These are phyloP conservation scores for Apiotrichum gracile DNA, from an alignment of 1,284 basidiomycete genomes.

Conservation along the genomic window DNA sequence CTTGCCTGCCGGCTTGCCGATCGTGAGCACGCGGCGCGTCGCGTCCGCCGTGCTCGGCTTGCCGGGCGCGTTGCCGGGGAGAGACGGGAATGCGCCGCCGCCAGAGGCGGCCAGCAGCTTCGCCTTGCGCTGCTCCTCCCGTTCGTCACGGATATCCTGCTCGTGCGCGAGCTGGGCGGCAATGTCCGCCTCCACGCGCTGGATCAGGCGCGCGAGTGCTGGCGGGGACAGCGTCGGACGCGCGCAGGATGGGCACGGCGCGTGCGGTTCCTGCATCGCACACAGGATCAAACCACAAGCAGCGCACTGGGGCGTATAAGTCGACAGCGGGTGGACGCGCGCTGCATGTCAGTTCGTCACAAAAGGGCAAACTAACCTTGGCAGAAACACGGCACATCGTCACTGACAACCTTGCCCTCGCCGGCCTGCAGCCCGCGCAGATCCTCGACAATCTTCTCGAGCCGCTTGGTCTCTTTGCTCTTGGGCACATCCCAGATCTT, in stretches of 20 bases:
- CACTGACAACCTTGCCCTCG: conserved; percentile 21
- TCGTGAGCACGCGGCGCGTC: conserved; percentile 17
- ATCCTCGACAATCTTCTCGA: conserved; percentile 32
- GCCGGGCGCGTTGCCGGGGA: conserved; percentile 13
- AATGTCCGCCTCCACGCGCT: conserved; percentile 35
- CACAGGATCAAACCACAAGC: conserved; percentile 46
- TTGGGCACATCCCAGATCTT: conserved; percentile 43
- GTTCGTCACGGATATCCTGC: conserved; percentile 26
- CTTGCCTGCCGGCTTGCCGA: conserved; percentile 8
- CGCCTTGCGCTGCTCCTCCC: conserved; percentile 27
- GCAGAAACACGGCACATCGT: conserved; percentile 43
- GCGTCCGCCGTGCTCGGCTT: conserved; percentile 3
- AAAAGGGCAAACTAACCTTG: conserved; percentile 35
- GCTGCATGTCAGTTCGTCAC: conserved; percentile 23
- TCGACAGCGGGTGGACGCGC: conserved; percentile 43
- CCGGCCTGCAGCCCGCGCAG: conserved; percentile 30
- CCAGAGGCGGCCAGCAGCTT: conserved; percentile 33
- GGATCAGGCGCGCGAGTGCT: conserved; percentile 37
- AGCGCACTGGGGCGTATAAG: conserved; percentile 45
- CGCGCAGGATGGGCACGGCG: conserved; percentile 47
- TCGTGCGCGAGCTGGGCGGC: conserved; percentile 33
- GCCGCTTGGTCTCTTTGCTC: conserved; percentile 31
- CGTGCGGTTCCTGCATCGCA: conserved; percentile 38
- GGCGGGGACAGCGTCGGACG: conserved; percentile 24
- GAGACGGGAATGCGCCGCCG: conserved; percentile 42